These are phyloP conservation scores for Jamesozyma jinghongensis DNA, from an alignment of 805 yeast genomes.

Conservation along the genomic window DNA sequence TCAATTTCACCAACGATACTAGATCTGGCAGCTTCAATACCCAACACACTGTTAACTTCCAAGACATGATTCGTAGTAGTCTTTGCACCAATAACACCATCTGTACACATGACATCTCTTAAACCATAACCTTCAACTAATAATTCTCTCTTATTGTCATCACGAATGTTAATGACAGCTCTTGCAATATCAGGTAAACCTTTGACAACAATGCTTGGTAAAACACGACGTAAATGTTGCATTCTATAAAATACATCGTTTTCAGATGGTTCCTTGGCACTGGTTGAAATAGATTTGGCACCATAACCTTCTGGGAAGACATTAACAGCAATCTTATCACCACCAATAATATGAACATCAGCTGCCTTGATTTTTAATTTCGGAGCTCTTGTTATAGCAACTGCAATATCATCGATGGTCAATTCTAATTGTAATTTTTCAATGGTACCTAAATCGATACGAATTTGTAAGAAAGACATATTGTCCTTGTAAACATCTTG, in stretches of 20 bases:
- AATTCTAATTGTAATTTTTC: conserved; percentile 85
- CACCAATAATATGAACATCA: conserved; percentile 62
- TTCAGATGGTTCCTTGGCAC: conserved; percentile 33
- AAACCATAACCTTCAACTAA: conserved; percentile 97
- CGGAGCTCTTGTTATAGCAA: conserved; percentile 75
- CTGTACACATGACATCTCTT: conserved; percentile 93
- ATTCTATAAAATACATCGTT: conserved; percentile 70
- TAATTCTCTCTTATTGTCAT: conserved; percentile 78
- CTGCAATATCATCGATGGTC: conserved; percentile 75
- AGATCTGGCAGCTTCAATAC: conserved; percentile 95
- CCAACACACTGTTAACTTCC: conserved; percentile 81
- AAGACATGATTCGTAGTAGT: conserved; percentile 88
- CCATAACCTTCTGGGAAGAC: conserved; percentile 40
- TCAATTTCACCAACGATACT: conserved; percentile 91
- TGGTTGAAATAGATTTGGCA: conserved; percentile 35
- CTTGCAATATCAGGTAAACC: conserved; percentile 87
- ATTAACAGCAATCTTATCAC: conserved; percentile 55
- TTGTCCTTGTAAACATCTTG: conserved; percentile 88
- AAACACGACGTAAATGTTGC: conserved; percentile 77
- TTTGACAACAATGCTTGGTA: conserved; percentile 84
- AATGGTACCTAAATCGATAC: conserved; percentile 74
- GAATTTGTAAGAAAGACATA: conserved; percentile 69
- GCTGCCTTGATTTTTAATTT: conserved; percentile 72
- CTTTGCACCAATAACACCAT: conserved; percentile 84
- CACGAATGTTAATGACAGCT: conserved; percentile 91